These are phyloP conservation scores for Streptanthus diversifolius DNA, from an alignment of 345 rosid genomes.

Conservation along the genomic window DNA sequence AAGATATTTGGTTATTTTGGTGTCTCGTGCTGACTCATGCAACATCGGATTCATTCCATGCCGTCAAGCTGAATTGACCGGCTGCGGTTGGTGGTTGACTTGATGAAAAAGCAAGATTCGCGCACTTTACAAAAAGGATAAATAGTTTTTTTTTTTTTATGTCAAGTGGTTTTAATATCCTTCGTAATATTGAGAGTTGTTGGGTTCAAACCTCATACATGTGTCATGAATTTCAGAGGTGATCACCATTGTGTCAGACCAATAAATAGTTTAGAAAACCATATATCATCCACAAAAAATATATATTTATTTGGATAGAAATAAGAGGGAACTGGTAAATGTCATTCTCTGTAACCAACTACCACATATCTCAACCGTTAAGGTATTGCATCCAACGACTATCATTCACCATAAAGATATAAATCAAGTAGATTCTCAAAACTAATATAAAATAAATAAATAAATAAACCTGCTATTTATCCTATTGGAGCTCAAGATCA, in stretches of 20 bases:
- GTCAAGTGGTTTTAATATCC: no score
- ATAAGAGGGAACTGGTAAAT: conserved; percentile 4
- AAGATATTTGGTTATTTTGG: background rate
- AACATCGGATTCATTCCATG: conserved; percentile 7
- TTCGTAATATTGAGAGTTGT: no score
- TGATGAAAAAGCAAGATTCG: background rate
- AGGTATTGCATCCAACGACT: conserved; percentile 10
- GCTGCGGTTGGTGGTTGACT: conserved; percentile 42
- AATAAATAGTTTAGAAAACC: no score
- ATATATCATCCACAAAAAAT: no score
- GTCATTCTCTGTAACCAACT: conserved; percentile 41
- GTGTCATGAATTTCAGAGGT: no score
- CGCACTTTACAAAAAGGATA: background rate
- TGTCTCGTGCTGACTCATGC: conserved; percentile 20
- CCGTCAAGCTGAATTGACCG: conserved; percentile 29
- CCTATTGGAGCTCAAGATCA: background rate
- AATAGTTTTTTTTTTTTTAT: no score
- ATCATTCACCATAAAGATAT: background rate
- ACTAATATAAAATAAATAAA: background rate
- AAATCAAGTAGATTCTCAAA: background rate
- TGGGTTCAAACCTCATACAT: no score
- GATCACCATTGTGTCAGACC: no score
- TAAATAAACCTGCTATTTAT: background rate
- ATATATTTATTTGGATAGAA: background rate
- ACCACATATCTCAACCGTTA: conserved; percentile 9